Evolutionary conservation across 2,329 filamentous ascomycete genomes (phyloP).

Genomic region (Claviceps humidiphila): DNA sequence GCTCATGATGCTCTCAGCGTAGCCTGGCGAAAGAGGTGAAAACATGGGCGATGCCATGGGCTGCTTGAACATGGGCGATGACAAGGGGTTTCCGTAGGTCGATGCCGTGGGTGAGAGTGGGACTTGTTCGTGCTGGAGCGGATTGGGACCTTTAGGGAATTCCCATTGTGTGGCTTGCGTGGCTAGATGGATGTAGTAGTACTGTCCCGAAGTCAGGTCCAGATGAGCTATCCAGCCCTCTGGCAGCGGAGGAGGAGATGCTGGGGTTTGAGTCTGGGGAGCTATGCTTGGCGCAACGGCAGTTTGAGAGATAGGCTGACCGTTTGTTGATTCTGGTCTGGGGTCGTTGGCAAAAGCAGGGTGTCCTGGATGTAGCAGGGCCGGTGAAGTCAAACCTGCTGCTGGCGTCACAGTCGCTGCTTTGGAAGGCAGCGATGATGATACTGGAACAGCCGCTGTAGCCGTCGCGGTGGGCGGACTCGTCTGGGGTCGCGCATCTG

Average conservation of each 20-base stretch:
- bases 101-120: slow-evolving; percentile 74
- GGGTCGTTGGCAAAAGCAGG: slow-evolving; percentile 85
- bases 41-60: slow-evolving; percentile 66
- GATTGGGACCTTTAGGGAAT: slow-evolving; percentile 90
- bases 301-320: slow-evolving; percentile 29
- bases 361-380: slow-evolving; percentile 52
- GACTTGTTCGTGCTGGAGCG: slow-evolving; percentile 66
- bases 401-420: slow-evolving; percentile 5
- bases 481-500: slow-evolving; percentile 6
- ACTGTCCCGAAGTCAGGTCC: slow-evolving; percentile 90
- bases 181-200: slow-evolving; percentile 95
- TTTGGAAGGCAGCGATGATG: slow-evolving; percentile 3
- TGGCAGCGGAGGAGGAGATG: slow-evolving; percentile 81
- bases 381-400: slow-evolving; percentile 29
- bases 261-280: slow-evolving; percentile 41
- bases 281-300: slow-evolving; percentile 28
- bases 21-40: slow-evolving; percentile 69
- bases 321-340: slow-evolving; percentile 35
- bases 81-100: slow-evolving; percentile 61
- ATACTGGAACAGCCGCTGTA: background rate
- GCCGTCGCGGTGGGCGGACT: slow-evolving; percentile 8
- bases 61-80: slow-evolving; percentile 49
- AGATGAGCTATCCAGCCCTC: slow-evolving; percentile 98
- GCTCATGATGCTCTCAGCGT: slow-evolving; percentile 75
- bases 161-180: slow-evolving; percentile 98